Conservation (phyloP, 768 basidiomycete genomes). For the Crassisporium funariophilum region DNA sequence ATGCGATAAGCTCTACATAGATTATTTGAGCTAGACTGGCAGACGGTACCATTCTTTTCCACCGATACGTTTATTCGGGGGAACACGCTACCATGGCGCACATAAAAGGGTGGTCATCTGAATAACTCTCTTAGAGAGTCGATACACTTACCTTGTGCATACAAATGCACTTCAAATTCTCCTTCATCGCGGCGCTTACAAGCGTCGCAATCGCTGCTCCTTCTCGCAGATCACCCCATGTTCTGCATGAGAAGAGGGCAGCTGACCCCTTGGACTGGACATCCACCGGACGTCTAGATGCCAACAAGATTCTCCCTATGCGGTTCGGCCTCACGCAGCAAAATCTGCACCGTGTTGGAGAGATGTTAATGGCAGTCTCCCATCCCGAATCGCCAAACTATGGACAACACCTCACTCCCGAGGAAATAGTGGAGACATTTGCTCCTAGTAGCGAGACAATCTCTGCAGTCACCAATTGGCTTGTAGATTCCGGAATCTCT, state of each 20-base stretch:
- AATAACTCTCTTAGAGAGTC: neutral
- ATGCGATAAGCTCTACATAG: slow-evolving; percentile 17
- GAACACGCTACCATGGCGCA: neutral
- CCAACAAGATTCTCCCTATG: slow-evolving; percentile 41
- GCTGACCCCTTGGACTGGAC: slow-evolving; percentile 34
- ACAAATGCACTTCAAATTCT: slow-evolving; percentile 18
- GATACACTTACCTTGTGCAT: slow-evolving; percentile 5
- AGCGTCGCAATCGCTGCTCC: slow-evolving; percentile 27
- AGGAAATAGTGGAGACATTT: slow-evolving; percentile 47
- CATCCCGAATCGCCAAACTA: slow-evolving; percentile 54
- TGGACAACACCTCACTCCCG: slow-evolving; percentile 51
- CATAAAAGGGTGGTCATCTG: slow-evolving; percentile 3
- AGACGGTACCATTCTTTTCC: no score
- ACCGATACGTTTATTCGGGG: neutral
- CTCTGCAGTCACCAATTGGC: slow-evolving; percentile 46
- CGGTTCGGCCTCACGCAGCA: slow-evolving; percentile 52
- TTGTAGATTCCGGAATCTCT: slow-evolving; percentile 43
- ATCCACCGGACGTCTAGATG: slow-evolving; percentile 26
- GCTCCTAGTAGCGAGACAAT: slow-evolving; percentile 49
- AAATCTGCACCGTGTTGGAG: slow-evolving; percentile 48
- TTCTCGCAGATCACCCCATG: slow-evolving; percentile 25
- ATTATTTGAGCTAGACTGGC: no score
- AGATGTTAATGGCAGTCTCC: slow-evolving; percentile 48
- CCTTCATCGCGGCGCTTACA: slow-evolving; percentile 16
- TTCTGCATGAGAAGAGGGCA: slow-evolving; percentile 35